Base-by-base conservation (phyloP, 768 basidiomycete genomes). In the Paxillus involutus region DNA sequence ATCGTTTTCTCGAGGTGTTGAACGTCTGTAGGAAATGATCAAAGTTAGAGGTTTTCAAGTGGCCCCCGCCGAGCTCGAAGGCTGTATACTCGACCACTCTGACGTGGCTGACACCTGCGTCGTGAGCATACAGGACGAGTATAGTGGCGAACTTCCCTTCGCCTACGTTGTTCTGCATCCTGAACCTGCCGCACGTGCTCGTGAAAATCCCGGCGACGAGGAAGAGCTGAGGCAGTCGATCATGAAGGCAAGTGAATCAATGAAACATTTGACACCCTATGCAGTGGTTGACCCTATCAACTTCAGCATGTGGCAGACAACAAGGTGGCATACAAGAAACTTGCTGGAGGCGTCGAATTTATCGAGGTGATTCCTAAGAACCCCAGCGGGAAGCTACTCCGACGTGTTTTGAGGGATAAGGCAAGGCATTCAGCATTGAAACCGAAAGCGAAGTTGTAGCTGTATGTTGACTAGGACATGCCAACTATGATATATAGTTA, bases 131-230 rank as follows among this genome's bases (percentile, higher is more conserved):
- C 76, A 77, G 4, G 85, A 89, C 61, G 86, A 88, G 26, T 88
- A 84, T 63, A 84, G 77, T 54, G 86, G 87, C n/a, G 87, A 89
- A 66, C 59, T 87, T 17, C 86, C 88, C 2, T 59, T 85, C 55
- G 87, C 87, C n/a, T 89, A 79, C 64, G 69, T 89, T 39, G 84
- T 83, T 1, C 77, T 81, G 14, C 71, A 69, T 41, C 63, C 59
- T 7, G 71, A 70, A 16, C 69, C 73, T 13, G 73, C 73, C 6
- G 63, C 68, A 39, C 72, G 76, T 41, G 71, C 71, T 35, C 51
- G 58, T 42, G 37, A 77, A 17, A 49, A 63, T 44, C 61, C 60
- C 32, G 69, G 76, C 45, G 57, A 73, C 37, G 72, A 59, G 1
- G 64, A 70, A 3, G 64, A 69, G 44, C 61, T 75, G 35, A 70